Percentiles rank a stretch among this genome's conserved stretches.
phyloP scores from a whole-genome alignment of 2,329 filamentous ascomycete genomes.

The Ophidiomyces ophidiicola region DNA sequence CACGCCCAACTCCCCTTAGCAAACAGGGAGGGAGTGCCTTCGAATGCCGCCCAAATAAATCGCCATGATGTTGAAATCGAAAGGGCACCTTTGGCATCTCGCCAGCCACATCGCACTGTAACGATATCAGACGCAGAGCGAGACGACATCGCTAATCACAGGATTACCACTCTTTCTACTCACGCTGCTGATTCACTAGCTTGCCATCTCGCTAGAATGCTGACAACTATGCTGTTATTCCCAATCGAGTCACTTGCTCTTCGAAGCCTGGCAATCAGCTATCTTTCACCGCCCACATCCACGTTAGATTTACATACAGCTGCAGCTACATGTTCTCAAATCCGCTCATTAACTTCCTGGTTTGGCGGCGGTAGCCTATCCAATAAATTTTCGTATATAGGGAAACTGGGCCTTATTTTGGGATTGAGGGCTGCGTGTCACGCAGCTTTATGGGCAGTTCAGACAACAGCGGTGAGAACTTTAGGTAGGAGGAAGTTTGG shows the following conservation, averaged over 20 bases:
- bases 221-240: constrained; percentile 29
- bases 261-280: constrained; percentile 30
- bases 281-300: constrained; percentile 19
- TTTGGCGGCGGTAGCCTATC: constrained; percentile 24
- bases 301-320: constrained; percentile 15
- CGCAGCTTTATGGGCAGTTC: constrained; percentile 28
- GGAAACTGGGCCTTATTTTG: constrained; percentile 27
- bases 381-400: constrained; percentile 26
- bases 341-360: constrained; percentile 26
- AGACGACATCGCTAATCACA: constrained; percentile 21
- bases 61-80: neutral
- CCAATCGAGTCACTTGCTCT: constrained; percentile 32
- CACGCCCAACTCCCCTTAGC: constrained; percentile 4
- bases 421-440: constrained; percentile 29
- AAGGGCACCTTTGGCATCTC: constrained; percentile 15
- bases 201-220: constrained; percentile 29
- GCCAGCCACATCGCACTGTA: constrained; percentile 14
- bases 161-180: constrained; percentile 33
- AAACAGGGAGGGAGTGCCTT: constrained; percentile 4
- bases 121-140: constrained; percentile 1
- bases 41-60: constrained; percentile 6
- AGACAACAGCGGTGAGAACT: constrained; percentile 28
- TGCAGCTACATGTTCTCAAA: constrained; percentile 15
- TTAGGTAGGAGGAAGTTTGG: constrained; percentile 31
- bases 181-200: constrained; percentile 33